These are phyloP conservation scores for Serendipita vermifera DNA, from an alignment of 768 basidiomycete genomes.

Conservation along the genomic window DNA sequence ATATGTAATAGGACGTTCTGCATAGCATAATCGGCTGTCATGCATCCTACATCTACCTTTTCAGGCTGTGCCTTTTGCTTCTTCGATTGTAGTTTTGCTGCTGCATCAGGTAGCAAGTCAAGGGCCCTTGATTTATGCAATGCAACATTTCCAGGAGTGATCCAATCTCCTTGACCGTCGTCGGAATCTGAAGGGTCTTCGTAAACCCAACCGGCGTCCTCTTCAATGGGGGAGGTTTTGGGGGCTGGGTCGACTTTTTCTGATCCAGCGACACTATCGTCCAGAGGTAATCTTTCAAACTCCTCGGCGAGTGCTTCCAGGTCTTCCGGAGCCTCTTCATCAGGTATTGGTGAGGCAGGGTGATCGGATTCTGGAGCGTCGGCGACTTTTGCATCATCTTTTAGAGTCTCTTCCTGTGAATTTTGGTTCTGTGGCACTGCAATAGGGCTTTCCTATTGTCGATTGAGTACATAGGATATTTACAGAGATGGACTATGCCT, in stretches of 20 bases:
- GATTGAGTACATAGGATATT: too few relatives aligned
- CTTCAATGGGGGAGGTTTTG: conserved; percentile 16
- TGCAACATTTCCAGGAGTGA: conserved; percentile 77
- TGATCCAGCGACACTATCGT: conserved; percentile 14
- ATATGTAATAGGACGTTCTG: conserved; percentile 95
- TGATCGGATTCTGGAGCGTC: conserved; percentile 1
- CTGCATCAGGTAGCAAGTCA: conserved; percentile 49
- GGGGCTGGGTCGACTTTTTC: conserved; percentile 10
- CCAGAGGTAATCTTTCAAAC: conserved; percentile 26
- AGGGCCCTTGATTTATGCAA: conserved; percentile 80
- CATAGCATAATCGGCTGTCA: conserved; percentile 99
- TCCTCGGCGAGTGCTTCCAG: conserved; percentile 36
- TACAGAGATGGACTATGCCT: too few relatives aligned
- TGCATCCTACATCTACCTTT: conserved; percentile 63
- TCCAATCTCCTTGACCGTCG: conserved; percentile 91
- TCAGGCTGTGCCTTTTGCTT: conserved; percentile 23
- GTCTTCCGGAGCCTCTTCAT: conserved; percentile 14
- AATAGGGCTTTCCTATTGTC: neutral
- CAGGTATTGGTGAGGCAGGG: neutral
- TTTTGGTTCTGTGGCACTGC: neutral
- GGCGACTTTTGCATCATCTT: conserved; percentile 12
- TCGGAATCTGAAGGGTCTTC: conserved; percentile 69
- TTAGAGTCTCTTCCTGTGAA: conserved; percentile 16
- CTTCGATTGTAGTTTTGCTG: conserved; percentile 16
- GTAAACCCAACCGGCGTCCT: conserved; percentile 32